Base-by-base conservation (phyloP, 2,329 filamentous ascomycete species). In the Niveomyces coronatus region DNA sequence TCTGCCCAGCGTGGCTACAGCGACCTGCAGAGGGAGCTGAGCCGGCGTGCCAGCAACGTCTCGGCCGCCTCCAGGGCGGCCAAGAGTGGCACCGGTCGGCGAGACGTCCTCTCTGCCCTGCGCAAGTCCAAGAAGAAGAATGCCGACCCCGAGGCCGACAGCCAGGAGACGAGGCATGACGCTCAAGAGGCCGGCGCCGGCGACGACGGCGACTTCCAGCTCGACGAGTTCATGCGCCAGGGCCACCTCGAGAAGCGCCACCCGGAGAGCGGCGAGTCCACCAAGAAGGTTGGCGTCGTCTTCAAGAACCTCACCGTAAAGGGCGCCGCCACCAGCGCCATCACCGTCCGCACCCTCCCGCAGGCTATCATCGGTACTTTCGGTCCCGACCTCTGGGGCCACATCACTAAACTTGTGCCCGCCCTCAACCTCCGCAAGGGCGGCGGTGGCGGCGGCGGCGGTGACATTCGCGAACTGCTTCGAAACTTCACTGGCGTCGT, bases 281-380 rank as follows among this genome's bases (percentile, higher is more conserved):
- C 79, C 9, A 91, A 89, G 62, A 83, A 79, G 49, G 74, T 89
- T 9, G 84, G 85, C 3, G 80, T 89, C 1, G 63, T 86, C 1
- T 89, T 80, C 65, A 84, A 81, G 57, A 70, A 84, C 48, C 64
- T 89, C 35, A 85, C 76, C 0, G 84, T 89, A 19, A 79, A 82
- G 54, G 84, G 84, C 14, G 62, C 79, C 7, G 76, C 77, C 29
- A 75, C 74, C 10, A 78, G 75, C 1, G 67, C 80, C 0, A 74
- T 74, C 0, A 82, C 83, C 45, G 82, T 83, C 18, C 75, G 75
- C 44, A 86, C 82, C 0, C 60, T 89, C 0, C 83, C 84, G 0
- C 72, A 84, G 45, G 84, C 84, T 3, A 67, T 89, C 26, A 45
- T 86, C 4, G 82, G 82, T 16, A 87, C 83, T 0, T 89, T 91